These are phyloP conservation scores for Quillaja saponaria DNA, from an alignment of 306 rosid species.

Conservation along the genomic window DNA sequence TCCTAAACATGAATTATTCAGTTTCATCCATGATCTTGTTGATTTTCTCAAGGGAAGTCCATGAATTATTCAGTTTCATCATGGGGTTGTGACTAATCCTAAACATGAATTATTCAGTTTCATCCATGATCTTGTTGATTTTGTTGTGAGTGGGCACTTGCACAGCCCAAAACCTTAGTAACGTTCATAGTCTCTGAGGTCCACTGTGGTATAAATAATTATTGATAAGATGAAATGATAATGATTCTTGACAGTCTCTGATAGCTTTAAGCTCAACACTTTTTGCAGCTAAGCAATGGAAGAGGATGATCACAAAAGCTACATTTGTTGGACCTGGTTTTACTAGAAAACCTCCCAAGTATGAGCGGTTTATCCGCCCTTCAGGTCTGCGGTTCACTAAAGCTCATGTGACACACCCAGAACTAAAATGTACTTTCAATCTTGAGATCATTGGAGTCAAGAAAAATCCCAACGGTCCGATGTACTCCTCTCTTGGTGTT, in stretches of 20 bases:
- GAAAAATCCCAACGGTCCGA: conserved; percentile 91
- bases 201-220: too few species aligned
- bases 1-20: too few species aligned
- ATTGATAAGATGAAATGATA: too few species aligned
- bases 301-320: conserved; percentile 95
- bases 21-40: too few species aligned
- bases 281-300: conserved; percentile 90
- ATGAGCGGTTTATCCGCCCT: conserved; percentile 90
- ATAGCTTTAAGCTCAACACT: conserved; percentile 14
- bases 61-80: too few species aligned
- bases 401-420: conserved; percentile 97
- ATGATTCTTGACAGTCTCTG: conserved; percentile 1
- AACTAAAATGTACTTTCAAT: conserved; percentile 88
- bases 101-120: too few species aligned
- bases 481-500: conserved; percentile 91
- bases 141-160: too few species aligned
- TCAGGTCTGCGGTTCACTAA: conserved; percentile 82
- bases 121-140: too few species aligned
- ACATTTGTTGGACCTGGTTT: conserved; percentile 91
- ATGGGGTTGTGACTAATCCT: too few species aligned
- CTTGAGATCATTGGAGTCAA: conserved; percentile 86
- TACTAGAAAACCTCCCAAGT: conserved; percentile 95
- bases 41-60: too few species aligned
- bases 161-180: too few species aligned
- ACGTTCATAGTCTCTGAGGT: too few species aligned